These are phyloP conservation scores for Miscanthus sacchariflorus DNA, from an alignment of 202 grass and related monocot species.

Conservation along the genomic window DNA sequence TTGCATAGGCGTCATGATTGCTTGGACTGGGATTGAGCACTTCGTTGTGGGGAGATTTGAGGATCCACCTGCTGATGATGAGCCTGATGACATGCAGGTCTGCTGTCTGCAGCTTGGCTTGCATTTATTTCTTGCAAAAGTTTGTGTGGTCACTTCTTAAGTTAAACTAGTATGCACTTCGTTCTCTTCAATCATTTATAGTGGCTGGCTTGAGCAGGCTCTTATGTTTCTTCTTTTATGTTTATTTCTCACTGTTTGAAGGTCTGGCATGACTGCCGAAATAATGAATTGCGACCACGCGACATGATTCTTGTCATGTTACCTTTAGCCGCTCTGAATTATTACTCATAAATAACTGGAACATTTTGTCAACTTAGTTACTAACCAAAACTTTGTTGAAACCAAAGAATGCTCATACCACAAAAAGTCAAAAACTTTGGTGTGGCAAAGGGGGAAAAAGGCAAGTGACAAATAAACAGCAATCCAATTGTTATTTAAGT, in stretches of 20 bases:
- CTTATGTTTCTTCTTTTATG: not conserved
- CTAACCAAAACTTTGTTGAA: not conserved
- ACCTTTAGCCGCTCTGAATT: not conserved
- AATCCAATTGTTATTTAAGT: not conserved
- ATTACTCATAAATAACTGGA: constrained; percentile 9
- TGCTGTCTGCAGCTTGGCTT: constrained; percentile 46
- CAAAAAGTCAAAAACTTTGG: not conserved
- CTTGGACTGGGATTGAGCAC: constrained; percentile 98
- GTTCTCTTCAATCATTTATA: constrained; percentile 3
- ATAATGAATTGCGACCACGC: not conserved
- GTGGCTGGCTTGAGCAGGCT: not conserved
- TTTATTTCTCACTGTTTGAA: not conserved
- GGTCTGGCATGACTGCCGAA: not conserved
- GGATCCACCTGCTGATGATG: constrained; percentile 75
- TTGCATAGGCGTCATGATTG: constrained; percentile 91
- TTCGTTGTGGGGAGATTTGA: constrained; percentile 88
- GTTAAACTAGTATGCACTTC: not conserved
- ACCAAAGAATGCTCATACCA: not conserved
- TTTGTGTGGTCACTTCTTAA: not conserved
- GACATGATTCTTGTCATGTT: not conserved
- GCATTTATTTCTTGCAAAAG: not conserved
- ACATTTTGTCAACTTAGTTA: not conserved
- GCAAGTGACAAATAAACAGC: not conserved
- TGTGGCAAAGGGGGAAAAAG: not conserved
- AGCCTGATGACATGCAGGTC: constrained; percentile 90